Evolutionary conservation across 371 early-diverging fungal species (phyloP).

Genomic region (Circinella minor): DNA sequence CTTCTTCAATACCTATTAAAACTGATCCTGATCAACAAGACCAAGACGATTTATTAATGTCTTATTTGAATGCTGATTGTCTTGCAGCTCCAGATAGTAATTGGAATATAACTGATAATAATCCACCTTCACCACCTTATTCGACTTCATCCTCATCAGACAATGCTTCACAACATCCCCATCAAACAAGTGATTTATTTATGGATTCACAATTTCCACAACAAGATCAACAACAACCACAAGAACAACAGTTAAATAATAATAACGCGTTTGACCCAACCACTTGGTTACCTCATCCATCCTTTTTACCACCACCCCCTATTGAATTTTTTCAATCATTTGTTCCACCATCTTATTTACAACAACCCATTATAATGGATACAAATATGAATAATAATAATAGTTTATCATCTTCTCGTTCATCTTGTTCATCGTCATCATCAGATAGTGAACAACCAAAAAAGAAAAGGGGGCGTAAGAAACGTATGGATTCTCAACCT

Average conservation of each 20-base stretch:
- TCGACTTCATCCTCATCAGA: constrained; percentile 15
- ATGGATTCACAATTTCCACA: not conserved
- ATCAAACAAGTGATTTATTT: not conserved
- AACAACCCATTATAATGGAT: constrained; percentile 6
- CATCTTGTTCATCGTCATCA: constrained; percentile 26
- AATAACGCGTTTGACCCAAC: not conserved
- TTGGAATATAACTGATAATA: constrained; percentile 10
- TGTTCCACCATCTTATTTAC: constrained; percentile 25
- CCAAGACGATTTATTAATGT: constrained; percentile 35
- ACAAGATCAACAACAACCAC: not conserved
- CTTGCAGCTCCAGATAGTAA: constrained; percentile 26
- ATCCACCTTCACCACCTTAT: constrained; percentile 26
- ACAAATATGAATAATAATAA: not conserved
- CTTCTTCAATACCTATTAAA: constrained; percentile 4
- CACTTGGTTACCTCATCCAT: not conserved
- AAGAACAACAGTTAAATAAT: not conserved
- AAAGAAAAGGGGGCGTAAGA: constrained; percentile 52
- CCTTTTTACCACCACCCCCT: constrained; percentile 15
- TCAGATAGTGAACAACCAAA: constrained; percentile 39
- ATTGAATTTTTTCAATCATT: constrained; percentile 15
- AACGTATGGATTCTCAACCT: constrained; percentile 29
- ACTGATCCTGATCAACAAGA: constrained; percentile 15
- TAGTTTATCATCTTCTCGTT: constrained; percentile 2
- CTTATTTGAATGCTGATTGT: constrained; percentile 46
- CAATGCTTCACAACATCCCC: constrained; percentile 2